Percentiles rank a stretch among this genome's conserved stretches.
Evolutionary conservation across 768 basidiomycete species (phyloP).

Genomic region (Rhizopogon sp.): DNA sequence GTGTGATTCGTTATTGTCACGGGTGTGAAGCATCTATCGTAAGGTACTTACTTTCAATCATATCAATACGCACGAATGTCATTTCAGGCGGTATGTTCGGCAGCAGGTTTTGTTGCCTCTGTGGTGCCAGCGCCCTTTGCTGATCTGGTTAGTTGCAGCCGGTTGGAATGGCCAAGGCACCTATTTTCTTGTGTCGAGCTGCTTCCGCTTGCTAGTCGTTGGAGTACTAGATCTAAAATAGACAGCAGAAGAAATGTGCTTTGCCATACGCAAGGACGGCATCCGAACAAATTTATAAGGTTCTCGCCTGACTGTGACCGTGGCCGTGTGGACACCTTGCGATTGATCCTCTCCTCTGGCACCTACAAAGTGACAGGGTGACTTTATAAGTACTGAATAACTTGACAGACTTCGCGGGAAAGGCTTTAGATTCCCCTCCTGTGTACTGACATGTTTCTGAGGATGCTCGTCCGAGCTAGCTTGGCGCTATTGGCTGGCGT

Average conservation of each 20-base stretch:
- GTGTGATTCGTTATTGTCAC: too few species aligned
- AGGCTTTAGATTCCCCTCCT: not conserved
- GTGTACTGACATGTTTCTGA: constrained; percentile 10
- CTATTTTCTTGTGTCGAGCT: not conserved
- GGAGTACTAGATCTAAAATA: not conserved
- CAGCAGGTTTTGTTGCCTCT: too few species aligned
- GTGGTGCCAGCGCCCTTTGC: not conserved
- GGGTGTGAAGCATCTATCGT: too few species aligned
- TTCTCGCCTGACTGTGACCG: too few species aligned
- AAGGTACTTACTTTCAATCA: too few species aligned
- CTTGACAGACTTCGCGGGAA: not conserved
- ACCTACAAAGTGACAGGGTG: not conserved
- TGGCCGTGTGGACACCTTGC: not conserved
- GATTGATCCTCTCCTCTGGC: not conserved
- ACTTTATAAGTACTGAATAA: not conserved
- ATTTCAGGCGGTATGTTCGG: too few species aligned
- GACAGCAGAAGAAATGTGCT: not conserved
- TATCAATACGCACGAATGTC: too few species aligned
- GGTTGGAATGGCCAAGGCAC: not conserved
- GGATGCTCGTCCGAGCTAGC: not conserved
- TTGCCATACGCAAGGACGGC: not conserved
- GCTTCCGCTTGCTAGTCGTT: not conserved
- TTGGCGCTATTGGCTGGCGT: constrained; percentile 1
- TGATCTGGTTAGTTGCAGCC: not conserved
- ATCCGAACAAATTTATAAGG: not conserved